Conservation (phyloP, 2,329 filamentous ascomycete genomes). For the Alternaria atra region DNA sequence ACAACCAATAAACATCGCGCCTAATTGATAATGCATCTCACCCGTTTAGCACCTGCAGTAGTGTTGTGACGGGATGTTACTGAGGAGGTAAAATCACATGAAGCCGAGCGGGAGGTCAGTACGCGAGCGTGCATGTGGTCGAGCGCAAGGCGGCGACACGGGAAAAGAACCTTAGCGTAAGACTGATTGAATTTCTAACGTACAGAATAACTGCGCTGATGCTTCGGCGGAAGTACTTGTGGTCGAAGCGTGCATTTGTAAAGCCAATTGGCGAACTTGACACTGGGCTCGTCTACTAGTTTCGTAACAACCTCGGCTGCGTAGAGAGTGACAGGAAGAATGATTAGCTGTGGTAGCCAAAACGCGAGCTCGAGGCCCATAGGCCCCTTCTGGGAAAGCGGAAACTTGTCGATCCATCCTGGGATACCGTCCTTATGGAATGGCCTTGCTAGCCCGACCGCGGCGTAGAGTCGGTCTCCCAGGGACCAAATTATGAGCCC, state of each 20-base stretch:
- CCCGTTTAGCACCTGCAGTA: conserved; percentile 8
- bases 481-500: conserved; percentile 58
- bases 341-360: conserved; percentile 66
- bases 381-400: conserved; percentile 64
- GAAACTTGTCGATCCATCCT: conserved; percentile 66
- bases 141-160: neutral
- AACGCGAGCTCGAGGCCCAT: conserved; percentile 66
- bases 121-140: neutral
- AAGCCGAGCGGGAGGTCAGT: conserved; percentile 15
- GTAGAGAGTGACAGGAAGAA: conserved; percentile 44
- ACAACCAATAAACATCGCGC: conserved; percentile 18
- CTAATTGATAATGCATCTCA: neutral
- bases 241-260: conserved; percentile 58
- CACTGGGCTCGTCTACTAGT: conserved; percentile 61
- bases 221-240: conserved; percentile 12
- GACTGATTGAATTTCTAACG: neutral
- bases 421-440: conserved; percentile 62
- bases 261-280: conserved; percentile 61
- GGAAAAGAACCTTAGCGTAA: neutral
- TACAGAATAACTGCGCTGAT: conserved; percentile 13
- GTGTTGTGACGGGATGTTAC: conserved; percentile 4
- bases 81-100: conserved; percentile 17
- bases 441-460: conserved; percentile 64
- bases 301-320: conserved; percentile 47
- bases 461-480: conserved; percentile 68